Base-by-base conservation (phyloP, 345 rosid genomes). In the Tarenaya hassleriana region DNA sequence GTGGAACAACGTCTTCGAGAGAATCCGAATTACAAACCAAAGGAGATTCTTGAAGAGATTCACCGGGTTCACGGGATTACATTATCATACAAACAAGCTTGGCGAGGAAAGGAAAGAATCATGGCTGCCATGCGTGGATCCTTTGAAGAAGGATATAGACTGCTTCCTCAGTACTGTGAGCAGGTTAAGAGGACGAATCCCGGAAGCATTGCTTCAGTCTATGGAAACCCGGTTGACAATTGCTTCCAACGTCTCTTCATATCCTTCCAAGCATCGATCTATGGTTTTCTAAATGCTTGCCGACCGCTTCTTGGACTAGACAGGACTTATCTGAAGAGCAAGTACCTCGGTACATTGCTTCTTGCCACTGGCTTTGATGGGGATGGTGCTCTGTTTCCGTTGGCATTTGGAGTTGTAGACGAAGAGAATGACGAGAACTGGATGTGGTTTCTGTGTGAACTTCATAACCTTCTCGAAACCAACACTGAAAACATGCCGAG, bases 101-200 rank as follows among this genome's bases (percentile, higher is more conserved):
- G 99, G 99, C 83, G 99, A 49, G 99, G 99, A 56, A 94, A 94
- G 71, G 97, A 94, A 65, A 84, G 95, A 18, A 86, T 94, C 58
- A 94, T 88, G 97, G 88, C 95, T 13, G 86, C 82, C 8, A 83
- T 94, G 97, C 91, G 97, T n/a, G 97, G 99, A 13, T 85, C 99
- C 32, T 94, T 94, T 24, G 97, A 94, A 67, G 97, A 94, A 75
- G 97, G 95, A 9, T 88, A 94, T 70, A 79, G 95, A 39, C 39
- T 94, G 58, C 99, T 94, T 63, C 99, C 98, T 7, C 89, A 68
- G 37, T 94, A 94, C 18, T 94, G 99, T 47, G 94, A 85, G 43
- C 99, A 86, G 81, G 73, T 81, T 35, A 94, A 81, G 63, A 68
- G 94, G 43, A 88, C 94, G 4, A 94, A 94, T 57, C 94, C 87